Base-by-base conservation (phyloP, 116 monocot genomes). In the Cymodocea nodosa region DNA sequence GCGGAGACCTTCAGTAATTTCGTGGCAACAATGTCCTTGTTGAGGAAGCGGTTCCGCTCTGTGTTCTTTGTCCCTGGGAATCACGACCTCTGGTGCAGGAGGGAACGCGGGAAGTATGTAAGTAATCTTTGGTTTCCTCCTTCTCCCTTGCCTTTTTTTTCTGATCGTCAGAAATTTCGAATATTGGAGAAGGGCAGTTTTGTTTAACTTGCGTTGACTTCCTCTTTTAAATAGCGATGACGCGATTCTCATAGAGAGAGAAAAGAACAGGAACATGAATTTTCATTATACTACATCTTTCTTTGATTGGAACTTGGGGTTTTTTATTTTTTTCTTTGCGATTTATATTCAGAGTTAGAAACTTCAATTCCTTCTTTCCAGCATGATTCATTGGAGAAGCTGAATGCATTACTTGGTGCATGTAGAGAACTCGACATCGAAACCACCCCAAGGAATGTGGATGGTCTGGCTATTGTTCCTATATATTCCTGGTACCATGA, bases 401-500 rank as follows among this genome's bases (percentile, higher is more conserved):
- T 92, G 73, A 77, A 71, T 49, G 80, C 82, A 40, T 78, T 92
- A 77, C 76, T 91, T 80, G 84, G 84, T 82, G 84, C 82, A 35
- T 92, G 91, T 72, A 82, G 80, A 71, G 76, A 79, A 60, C 59
- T 92, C 20, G 91, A 84, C 72, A 69, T 92, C 10, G 80, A 87
- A 39, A 92, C 91, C 3, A 34, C 75, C 64, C 91, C 91, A 10
- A 76, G 35, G 67, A 63, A 72, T 16, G 60, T 92, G 14, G 73
- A 72, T 66, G 80, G 73, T 76, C 30, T 87, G 64, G 91, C 87
- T 56, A 87, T 87, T 56, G 74, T 92, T 71, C 91, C 91, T 58
- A 65, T 92, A 69, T 84, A 67, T 65, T 92, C 91, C 12, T 92
- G 87, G 91, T 87, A 92, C 74, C 87, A 92, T 67, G 71, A 87